These are phyloP conservation scores for Glycine soja DNA, from an alignment of 306 rosid genomes.

Conservation along the genomic window DNA sequence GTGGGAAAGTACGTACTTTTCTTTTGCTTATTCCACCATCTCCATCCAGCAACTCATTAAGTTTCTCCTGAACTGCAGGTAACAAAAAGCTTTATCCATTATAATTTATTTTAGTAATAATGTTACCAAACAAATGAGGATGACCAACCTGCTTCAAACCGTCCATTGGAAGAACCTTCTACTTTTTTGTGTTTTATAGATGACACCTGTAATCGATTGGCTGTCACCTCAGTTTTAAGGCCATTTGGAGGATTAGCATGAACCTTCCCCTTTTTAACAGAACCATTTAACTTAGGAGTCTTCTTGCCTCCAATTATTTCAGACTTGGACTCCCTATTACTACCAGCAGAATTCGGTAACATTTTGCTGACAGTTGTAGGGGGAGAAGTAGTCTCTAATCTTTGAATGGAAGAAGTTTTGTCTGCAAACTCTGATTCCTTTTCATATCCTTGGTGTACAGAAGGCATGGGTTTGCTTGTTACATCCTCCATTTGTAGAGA, in stretches of 20 bases:
- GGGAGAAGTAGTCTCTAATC: slow-evolving; percentile 43
- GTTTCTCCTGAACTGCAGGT: slow-evolving; percentile 93
- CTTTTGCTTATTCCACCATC: slow-evolving; percentile 96
- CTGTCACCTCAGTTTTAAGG: slow-evolving; percentile 54
- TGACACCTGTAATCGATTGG: slow-evolving; percentile 59
- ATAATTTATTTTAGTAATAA: slow-evolving; percentile 42
- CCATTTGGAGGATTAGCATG: slow-evolving; percentile 52
- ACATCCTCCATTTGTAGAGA: slow-evolving; percentile 65
- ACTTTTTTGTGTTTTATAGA: slow-evolving; percentile 69
- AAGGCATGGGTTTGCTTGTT: slow-evolving; percentile 52
- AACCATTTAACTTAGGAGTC: slow-evolving; percentile 55
- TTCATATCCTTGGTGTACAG: slow-evolving; percentile 53
- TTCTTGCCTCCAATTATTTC: slow-evolving; percentile 65
- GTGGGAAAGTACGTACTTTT: slow-evolving; percentile 66
- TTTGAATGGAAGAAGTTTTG: slow-evolving; percentile 54
- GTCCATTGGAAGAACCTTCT: slow-evolving; percentile 71
- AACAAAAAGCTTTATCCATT: slow-evolving; percentile 48
- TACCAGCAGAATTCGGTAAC: slow-evolving; percentile 52
- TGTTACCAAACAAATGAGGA: slow-evolving; percentile 38
- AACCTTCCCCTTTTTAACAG: slow-evolving; percentile 70
- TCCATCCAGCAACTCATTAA: slow-evolving; percentile 87
- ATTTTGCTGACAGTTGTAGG: slow-evolving; percentile 47
- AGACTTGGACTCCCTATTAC: slow-evolving; percentile 55
- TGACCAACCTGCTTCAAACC: slow-evolving; percentile 89
- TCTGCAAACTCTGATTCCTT: slow-evolving; percentile 51